Percentiles rank a stretch among this genome's conserved stretches.
These are phyloP conservation scores for Saussurea involucrata DNA, from an alignment of 129 eudicot species.

Conservation along the genomic window DNA sequence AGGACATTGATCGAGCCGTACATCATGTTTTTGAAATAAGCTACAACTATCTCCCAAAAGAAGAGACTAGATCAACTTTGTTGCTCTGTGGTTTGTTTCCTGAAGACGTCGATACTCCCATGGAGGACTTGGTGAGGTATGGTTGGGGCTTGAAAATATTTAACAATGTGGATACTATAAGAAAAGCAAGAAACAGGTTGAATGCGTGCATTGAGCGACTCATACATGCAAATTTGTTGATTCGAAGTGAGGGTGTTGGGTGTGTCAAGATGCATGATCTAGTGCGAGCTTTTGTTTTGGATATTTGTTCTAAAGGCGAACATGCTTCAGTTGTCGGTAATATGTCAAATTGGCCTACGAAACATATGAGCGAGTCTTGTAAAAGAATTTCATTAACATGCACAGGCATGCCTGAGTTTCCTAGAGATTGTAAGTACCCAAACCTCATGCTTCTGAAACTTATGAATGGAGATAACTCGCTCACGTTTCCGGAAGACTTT, in stretches of 20 bases:
- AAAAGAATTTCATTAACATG: neutral
- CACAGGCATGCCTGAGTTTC: neutral
- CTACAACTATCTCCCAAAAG: neutral
- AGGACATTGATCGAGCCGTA: neutral
- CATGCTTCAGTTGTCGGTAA: neutral
- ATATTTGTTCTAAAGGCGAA: neutral
- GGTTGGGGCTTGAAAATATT: conserved; percentile 1
- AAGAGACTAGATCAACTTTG: neutral
- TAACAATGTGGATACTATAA: neutral
- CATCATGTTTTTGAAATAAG: neutral
- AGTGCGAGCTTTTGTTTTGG: conserved; percentile 5
- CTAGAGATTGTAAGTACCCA: neutral
- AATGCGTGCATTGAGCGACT: neutral
- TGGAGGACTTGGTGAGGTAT: neutral
- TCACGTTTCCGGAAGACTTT: neutral
- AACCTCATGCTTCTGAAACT: neutral
- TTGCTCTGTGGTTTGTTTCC: conserved; percentile 6
- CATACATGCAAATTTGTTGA: neutral
- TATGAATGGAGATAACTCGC: neutral
- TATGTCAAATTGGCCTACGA: neutral
- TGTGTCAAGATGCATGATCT: conserved; percentile 21
- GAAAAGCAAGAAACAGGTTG: conserved; percentile 1
- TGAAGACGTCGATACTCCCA: neutral
- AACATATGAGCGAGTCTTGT: neutral
- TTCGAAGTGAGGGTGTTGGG: neutral